A percentile compares a stretch with the other conserved stretches of the same genome.
Evolutionary conservation across 768 basidiomycete genomes (phyloP).

Genomic region (Phylloporus scabripes): DNA sequence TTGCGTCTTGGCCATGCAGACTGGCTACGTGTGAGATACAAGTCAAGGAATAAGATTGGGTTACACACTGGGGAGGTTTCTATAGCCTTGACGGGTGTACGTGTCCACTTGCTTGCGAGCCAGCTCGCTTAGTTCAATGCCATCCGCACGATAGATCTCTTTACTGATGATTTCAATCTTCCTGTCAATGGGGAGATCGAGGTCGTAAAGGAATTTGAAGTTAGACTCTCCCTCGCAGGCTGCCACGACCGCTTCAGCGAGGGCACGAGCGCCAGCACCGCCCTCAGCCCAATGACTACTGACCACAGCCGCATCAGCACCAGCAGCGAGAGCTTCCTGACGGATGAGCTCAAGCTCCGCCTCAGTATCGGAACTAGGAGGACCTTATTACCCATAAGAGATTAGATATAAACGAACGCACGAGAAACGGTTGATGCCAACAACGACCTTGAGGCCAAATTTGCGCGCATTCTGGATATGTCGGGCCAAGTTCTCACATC

Average conservation of each 20-base stretch:
- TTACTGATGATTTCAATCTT: conserved; percentile 86
- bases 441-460: conserved; percentile 93
- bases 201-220: conserved; percentile 93
- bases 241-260: conserved; percentile 88
- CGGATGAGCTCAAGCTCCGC: conserved; percentile 87
- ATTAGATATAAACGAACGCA: conserved; percentile 38
- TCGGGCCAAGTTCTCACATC: conserved; percentile 87
- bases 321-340: conserved; percentile 71
- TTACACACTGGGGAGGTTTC: conserved; percentile 66
- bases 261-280: conserved; percentile 80
- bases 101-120: conserved; percentile 83
- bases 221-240: conserved; percentile 76
- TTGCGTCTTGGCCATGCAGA: conserved; percentile 98
- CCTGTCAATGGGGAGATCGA: conserved; percentile 73
- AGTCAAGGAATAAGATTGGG: background rate
- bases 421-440: conserved; percentile 95
- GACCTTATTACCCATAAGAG: background rate
- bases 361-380: conserved; percentile 71
- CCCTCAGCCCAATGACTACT: conserved; percentile 98
- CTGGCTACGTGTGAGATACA: conserved; percentile 33
- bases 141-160: conserved; percentile 93
- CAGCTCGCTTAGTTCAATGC: conserved; percentile 78
- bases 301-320: conserved; percentile 92
- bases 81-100: conserved; percentile 87
- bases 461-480: conserved; percentile 95